Base-by-base conservation (phyloP, 495 filamentous ascomycete species). In the Trichoderma reesei region DNA sequence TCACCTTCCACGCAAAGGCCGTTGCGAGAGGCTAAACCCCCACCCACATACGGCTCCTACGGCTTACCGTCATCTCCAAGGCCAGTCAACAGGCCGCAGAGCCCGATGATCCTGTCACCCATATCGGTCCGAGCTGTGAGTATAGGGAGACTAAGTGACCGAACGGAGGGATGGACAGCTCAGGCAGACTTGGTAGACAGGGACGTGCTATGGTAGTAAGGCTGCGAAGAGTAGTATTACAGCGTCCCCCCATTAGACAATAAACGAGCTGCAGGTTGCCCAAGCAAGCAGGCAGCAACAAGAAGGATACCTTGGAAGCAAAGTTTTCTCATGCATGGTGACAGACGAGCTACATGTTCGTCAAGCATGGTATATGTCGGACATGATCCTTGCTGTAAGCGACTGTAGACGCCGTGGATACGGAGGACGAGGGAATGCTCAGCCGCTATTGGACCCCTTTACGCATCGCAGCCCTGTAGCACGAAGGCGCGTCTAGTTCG, bases 401-500 rank as follows among this genome's bases (percentile, higher is more conserved):
- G n/a, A n/a, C n/a, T n/a, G n/a, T 14, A 20, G 14, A 56, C 3
- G 18, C 31, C 51, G 20, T 56, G 20, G 8, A 34, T 33, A 14
- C 9, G 51, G 20, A 10, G 20, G 34, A 56, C 11, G 51, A 56
- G 14, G 26, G 3, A 34, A 33, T 11, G 51, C 8, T 56, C 5
- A 34, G n/a, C 20, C 26, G 31, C 20, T 31, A 56, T 33, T 34
- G 51, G 51, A 33, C 11, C 51, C 34, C 51, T 34, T 56, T 56
- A 31, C 11, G 20, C 31, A 34, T 14, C 26, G 31, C 7, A 14
- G 4, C 2, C 6, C 10, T 34, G 9, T 33, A 33, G 14, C 51
- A 56, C 13, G n/a, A 33, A 56, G 51, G 51, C 51, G 51, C 51
- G 51, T 8, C 51, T 56, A 56, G 51, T 56, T 56, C 51, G 51